Evolutionary conservation across 345 rosid species (phyloP).

Genomic region (Hibiscus syriacus): DNA sequence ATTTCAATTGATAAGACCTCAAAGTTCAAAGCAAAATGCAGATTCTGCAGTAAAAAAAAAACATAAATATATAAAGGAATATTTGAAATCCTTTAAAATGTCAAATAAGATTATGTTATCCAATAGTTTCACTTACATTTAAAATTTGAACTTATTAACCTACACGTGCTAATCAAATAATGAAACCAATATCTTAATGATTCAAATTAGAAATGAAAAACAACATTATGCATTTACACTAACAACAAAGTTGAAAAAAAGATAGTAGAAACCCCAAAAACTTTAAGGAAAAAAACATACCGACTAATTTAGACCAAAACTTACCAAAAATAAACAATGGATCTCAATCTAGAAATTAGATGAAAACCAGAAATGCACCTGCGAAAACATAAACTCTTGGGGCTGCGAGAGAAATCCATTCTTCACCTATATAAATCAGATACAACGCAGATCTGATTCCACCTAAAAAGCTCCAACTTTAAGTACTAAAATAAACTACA

Average conservation of each 20-base stretch:
- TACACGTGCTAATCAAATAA: conserved; percentile 13
- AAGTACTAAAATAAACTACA: conserved; percentile 17
- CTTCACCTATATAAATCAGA: conserved; percentile 4
- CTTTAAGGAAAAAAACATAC: not conserved
- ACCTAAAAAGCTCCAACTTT: conserved; percentile 8
- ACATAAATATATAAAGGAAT: no score
- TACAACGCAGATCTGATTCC: conserved; percentile 49
- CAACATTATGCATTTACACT: not conserved
- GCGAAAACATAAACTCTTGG: not conserved
- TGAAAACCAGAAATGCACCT: conserved; percentile 12
- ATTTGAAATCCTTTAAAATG: no score
- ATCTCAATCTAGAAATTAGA: conserved; percentile 26
- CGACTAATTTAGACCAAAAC: conserved; percentile 6
- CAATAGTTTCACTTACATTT: no score
- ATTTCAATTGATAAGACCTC: conserved; percentile 5
- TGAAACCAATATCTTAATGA: not conserved
- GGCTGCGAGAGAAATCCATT: conserved; percentile 15
- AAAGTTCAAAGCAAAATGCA: conserved; percentile 10
- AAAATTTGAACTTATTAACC: no score
- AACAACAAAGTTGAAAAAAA: not conserved
- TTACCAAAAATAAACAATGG: conserved; percentile 13
- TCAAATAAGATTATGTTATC: no score
- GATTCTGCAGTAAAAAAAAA: conserved; percentile 2
- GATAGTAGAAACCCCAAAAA: not conserved
- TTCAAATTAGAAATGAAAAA: not conserved